phyloP scores from a whole-genome alignment of 2,329 filamentous ascomycete genomes.

The Chaetomiaceae sp. region DNA sequence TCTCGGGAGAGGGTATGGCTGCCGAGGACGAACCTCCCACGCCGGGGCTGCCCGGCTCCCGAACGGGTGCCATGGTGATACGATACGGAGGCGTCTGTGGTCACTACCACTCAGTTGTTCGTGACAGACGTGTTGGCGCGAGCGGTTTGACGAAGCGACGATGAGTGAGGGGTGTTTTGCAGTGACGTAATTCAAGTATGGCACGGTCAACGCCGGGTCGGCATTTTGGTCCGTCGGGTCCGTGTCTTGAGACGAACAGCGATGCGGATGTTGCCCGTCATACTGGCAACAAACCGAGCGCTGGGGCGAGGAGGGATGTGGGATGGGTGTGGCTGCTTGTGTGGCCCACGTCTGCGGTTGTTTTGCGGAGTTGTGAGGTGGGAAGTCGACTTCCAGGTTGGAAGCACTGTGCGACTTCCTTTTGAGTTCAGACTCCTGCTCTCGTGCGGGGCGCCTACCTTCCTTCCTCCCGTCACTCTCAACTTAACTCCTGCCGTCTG shows the following conservation, averaged over 20 bases:
- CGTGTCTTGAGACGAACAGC: neutral
- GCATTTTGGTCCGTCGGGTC: neutral
- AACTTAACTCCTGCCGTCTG: no score
- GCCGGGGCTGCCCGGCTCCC: neutral
- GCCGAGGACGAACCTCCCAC: neutral
- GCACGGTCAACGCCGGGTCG: no score
- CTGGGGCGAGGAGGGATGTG: no score
- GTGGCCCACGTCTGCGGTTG: no score
- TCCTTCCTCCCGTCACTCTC: no score
- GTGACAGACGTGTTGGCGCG: neutral
- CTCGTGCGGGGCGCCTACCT: no score
- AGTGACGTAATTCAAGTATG: conserved; percentile 3
- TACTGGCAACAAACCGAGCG: neutral
- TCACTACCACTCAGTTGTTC: no score
- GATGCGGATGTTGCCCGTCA: neutral
- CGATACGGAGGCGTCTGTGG: neutral
- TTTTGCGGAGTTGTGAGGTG: no score
- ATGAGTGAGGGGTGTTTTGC: neutral
- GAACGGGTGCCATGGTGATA: neutral
- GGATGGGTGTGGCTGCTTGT: neutral
- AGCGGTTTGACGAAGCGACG: no score
- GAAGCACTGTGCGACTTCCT: no score
- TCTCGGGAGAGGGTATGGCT: neutral
- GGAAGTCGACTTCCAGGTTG: no score
- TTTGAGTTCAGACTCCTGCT: no score